Base-by-base conservation (phyloP, 2,329 filamentous ascomycete species). In the Scedosporium minutisporum region DNA sequence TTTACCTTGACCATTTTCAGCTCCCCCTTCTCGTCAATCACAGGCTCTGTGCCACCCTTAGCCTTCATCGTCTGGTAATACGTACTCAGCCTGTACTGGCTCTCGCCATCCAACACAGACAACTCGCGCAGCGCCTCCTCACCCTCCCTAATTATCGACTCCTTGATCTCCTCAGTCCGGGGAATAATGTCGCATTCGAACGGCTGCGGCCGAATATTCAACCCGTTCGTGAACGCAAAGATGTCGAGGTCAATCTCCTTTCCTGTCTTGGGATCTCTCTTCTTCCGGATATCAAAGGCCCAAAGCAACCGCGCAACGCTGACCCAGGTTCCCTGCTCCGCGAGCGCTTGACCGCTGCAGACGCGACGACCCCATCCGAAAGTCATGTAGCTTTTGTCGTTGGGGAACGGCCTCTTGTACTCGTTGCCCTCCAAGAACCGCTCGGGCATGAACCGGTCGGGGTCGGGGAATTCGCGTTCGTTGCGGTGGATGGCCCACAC, bases 301-400 rank as follows among this genome's bases (percentile, higher is more conserved):
- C 84, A 86, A 6, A 87, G 72, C 29, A 86, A 67, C 12, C 83
- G 73, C 9, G 81, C 80, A 55, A 86, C 75, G 0, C 79, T 83
- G 67, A 86, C 78, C 76, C 82, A 86, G 0, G 82, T 82, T 5
- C 83, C 82, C 67, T 85, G 81, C 69, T 87, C 83, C 1, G 83
- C 83, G n/a, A 87, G 72, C 2, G 76, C 79, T 67, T 82, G 77
- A 0, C 82, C 82, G 55, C 76, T 77, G 68, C 82, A 85, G 3
- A 82, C 78, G 6, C 82, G 71, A 2, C 82, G 75, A 6, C 82
- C 82, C 78, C 80, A 84, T 27, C 82, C 81, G 67, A 84, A 83
- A 1, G 80, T 80, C 78, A 82, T 82, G 67, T 82, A 81, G 0
- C 78, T 77, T 61, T 72, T 75, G 65, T 81, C 78, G 12, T 75